Evolutionary conservation across 371 early-diverging fungal genomes (phyloP), one percentile per base, ranked within the genome.

Genomic region (Batkoa obscura): DNA sequence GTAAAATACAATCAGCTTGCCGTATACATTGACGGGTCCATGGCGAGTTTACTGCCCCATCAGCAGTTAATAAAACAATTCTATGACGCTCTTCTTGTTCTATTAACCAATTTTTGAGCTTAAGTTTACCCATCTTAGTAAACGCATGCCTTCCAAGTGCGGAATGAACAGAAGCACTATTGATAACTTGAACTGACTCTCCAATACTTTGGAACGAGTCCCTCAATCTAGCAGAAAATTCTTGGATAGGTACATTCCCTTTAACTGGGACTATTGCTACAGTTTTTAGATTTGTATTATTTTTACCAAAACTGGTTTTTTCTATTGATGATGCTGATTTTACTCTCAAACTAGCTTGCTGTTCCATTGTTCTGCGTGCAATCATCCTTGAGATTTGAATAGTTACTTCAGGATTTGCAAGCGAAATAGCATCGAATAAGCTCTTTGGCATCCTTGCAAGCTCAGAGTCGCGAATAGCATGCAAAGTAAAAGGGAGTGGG

Each of bases 21-120:
- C 91, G 82, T 58, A 97, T 86, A 63, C 95, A 95, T 2, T 88
- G 81, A 58, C 88, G 83, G 2, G 94, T 95, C 98, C 98, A 97
- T 17, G 84, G 88, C 1, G 91, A 81, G 38, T 74, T 79, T 41
- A 83, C 76, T 2, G 89, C 90, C 43, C 89, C 84, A 60, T 97
- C 98, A 0, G 96, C 98, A 31, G 95, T 77, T 63, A 90, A 93
- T 23, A 97, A 66, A 0, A 95, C 86, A 56, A 94, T 78, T 2
- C 90, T 72, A 45, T 78, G 75, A 32, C 71, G 72, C 61, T 91
- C 92, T 68, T 97, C 98, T 64, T 88, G 87, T 54, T 94, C 95
- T 0, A 86, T 86, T 38, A 95, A 67, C 94, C 94, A 97, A 43
- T 75, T 78, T 37, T 78, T 80, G 55, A 92, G 69, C 68, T 94